These are phyloP conservation scores for Gymnopilus dilepis DNA, from an alignment of 768 basidiomycete species.

Conservation along the genomic window DNA sequence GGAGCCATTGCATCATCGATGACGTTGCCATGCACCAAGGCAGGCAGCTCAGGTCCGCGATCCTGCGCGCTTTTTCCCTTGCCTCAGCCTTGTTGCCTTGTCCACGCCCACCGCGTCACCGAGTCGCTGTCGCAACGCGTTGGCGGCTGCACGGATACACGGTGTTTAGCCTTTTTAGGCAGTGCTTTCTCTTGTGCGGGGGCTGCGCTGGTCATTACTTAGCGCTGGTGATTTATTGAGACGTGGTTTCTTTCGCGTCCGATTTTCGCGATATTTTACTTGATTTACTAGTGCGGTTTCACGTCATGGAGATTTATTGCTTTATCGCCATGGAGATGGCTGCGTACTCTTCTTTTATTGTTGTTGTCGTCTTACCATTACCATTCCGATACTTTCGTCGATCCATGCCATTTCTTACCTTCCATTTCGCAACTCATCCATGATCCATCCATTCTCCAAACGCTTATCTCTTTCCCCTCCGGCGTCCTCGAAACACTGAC, in stretches of 20 bases:
- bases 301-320: neutral
- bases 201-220: neutral
- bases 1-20: conserved; percentile 25
- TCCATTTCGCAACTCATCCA: neutral
- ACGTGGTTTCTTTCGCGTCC: neutral
- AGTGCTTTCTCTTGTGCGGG: neutral
- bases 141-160: neutral
- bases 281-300: no score
- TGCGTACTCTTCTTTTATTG: conserved; percentile 2
- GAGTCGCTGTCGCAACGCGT: neutral
- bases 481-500: no score
- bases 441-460: neutral
- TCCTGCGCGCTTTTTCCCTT: neutral
- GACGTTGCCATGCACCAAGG: conserved; percentile 22
- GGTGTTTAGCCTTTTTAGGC: conserved; percentile 1
- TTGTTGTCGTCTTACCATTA: no score
- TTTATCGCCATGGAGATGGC: conserved; percentile 4
- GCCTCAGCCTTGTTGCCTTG: no score
- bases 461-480: neutral
- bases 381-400: neutral
- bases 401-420: neutral
- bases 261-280: neutral
- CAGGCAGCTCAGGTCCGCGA: no score
- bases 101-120: no score
- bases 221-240: neutral